Evolutionary conservation across 2,329 filamentous ascomycete genomes (phyloP), one percentile per base, ranked within the genome.

Genomic region (Botryotinia calthae): DNA sequence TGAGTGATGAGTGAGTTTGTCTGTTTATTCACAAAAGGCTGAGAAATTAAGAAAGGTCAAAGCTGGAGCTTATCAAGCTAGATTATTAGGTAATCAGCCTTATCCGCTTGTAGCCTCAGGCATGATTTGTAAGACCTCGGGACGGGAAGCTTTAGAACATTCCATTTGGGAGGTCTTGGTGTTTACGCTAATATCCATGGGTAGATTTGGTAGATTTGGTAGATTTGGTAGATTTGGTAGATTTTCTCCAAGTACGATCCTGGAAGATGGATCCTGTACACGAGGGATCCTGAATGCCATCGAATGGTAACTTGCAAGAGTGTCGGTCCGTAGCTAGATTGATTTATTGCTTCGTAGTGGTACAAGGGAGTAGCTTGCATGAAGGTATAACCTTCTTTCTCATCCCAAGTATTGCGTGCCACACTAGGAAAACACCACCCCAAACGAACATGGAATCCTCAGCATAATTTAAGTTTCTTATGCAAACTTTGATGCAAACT

Each of bases 61-160:
- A 51, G 48, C 59, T 63, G 25, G 31, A 70, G 58, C 68, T 63
- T 64, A 40, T 62, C 69, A 62, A 51, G 14, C 58, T 18, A 20
- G 2, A 16, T 7, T 25, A 54, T 65, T 64, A 51, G n/a, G n/a
- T 71, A 65, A 71, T 71, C 69, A 71, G 69, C 69, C 69, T 71
- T 71, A 71, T 54, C 34, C 4, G 25, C 10, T 1, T 3, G 7
- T 0, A 34, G 5, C 69, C 69, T 71, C 20, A 71, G 69, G 69
- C 58, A 65, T 63, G 37, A 54, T 58, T 25, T n/a, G n/a, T 37
- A 34, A 34, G 37, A 31, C 48, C 48, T 51, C 48, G 48, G 48
- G 48, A 51, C 48, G 48, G 48, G 48, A 51, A 51, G 48, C 48
- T n/a, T 51, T 51, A 25, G 48, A 51, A 51, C 4, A 25, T 51